phyloP scores from a whole-genome alignment of 1,284 basidiomycete genomes.

The Ustilago cynodontis region DNA sequence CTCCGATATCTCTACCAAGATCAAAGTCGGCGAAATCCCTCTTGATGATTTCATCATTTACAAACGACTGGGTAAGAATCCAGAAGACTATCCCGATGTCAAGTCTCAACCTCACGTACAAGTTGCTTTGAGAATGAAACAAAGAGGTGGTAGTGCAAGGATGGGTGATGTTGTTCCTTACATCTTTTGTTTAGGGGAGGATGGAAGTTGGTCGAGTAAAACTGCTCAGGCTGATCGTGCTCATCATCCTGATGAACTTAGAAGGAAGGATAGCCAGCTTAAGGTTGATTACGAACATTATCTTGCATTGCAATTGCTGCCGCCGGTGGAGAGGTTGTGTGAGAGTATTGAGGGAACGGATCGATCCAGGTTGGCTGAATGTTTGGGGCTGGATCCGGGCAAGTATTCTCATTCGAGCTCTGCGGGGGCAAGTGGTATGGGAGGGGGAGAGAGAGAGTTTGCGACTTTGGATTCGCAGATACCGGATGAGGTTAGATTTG shows the following conservation, averaged over 20 bases:
- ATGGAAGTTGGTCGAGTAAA: conserved; percentile 78
- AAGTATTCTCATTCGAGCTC: conserved; percentile 74
- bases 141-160: conserved; percentile 82
- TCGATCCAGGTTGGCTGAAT: conserved; percentile 88
- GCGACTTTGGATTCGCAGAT: conserved; percentile 89
- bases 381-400: conserved; percentile 88
- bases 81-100: conserved; percentile 87
- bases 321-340: conserved; percentile 93
- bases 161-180: conserved; percentile 96
- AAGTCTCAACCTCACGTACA: conserved; percentile 97
- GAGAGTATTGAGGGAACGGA: conserved; percentile 97
- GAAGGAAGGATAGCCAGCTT: conserved; percentile 72
- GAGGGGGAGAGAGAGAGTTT: conserved; percentile 75
- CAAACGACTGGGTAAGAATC: conserved; percentile 68
- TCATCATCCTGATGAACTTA: conserved; percentile 91
- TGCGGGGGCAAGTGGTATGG: background rate
- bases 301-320: conserved; percentile 89
- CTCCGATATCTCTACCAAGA: conserved; percentile 78
- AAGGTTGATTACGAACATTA: conserved; percentile 81
- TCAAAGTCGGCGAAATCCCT: conserved; percentile 81
- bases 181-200: conserved; percentile 86
- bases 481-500: conserved; percentile 84
- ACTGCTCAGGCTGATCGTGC: conserved; percentile 89
- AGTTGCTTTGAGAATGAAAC: conserved; percentile 91
- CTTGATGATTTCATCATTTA: conserved; percentile 92